Conservation (phyloP, 768 basidiomycete genomes). For the Strobilomyces confusus region DNA sequence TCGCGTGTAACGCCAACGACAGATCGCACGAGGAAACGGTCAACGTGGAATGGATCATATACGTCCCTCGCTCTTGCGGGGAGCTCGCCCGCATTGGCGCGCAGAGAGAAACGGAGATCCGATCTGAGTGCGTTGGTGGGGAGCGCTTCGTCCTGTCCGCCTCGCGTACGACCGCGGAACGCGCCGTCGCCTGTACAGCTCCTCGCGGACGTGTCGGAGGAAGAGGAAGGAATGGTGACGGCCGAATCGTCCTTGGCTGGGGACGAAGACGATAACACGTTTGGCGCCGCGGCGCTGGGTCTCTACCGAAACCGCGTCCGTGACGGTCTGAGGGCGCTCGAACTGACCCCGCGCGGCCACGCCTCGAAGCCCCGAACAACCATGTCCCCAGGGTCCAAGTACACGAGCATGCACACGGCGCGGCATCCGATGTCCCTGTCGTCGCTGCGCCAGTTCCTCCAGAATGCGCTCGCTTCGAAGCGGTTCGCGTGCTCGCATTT, state of each 20-base stretch:
- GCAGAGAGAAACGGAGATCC: slow-evolving; percentile 51
- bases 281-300: slow-evolving; percentile 60
- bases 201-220: slow-evolving; percentile 40
- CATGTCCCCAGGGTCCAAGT: slow-evolving; percentile 50
- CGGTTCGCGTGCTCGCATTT: slow-evolving; percentile 79
- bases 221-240: slow-evolving; percentile 31
- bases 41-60: slow-evolving; percentile 75
- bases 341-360: slow-evolving; percentile 27
- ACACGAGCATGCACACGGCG: slow-evolving; percentile 55
- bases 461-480: slow-evolving; percentile 65
- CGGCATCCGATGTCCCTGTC: slow-evolving; percentile 68
- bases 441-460: slow-evolving; percentile 56
- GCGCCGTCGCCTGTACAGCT: slow-evolving; percentile 34
- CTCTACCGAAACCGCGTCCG: slow-evolving; percentile 52
- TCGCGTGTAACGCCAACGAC: slow-evolving; percentile 11
- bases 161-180: slow-evolving; percentile 34
- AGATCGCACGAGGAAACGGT: slow-evolving; percentile 46
- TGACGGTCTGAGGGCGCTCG: slow-evolving; percentile 49
- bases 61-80: slow-evolving; percentile 45
- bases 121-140: slow-evolving; percentile 49
- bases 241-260: slow-evolving; percentile 17
- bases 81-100: slow-evolving; percentile 39
- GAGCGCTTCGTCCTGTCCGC: slow-evolving; percentile 20
- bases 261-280: slow-evolving; percentile 36
- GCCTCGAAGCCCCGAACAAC: slow-evolving; percentile 24